Conservation (phyloP, 352 stramenopile genomes). For the Phytopythium mirpurense region DNA sequence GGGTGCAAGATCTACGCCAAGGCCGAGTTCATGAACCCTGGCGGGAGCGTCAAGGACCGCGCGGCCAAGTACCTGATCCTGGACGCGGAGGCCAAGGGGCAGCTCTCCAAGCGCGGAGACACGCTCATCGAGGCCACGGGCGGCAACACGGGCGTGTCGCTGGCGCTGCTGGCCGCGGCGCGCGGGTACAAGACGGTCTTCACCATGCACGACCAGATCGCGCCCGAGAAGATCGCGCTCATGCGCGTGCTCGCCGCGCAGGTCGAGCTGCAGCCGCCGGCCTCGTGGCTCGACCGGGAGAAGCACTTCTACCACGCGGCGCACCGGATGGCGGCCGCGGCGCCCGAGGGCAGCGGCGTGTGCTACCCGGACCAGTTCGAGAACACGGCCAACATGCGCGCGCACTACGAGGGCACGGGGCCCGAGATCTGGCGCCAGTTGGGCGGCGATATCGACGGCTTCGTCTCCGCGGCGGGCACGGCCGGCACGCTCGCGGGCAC, state of each 20-base stretch:
- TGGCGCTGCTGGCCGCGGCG: conserved; percentile 85
- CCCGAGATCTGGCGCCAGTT: conserved; percentile 90
- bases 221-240: conserved; percentile 71
- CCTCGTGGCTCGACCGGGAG: conserved; percentile 55
- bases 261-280: conserved; percentile 56
- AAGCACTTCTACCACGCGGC: conserved; percentile 78
- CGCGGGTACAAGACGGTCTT: conserved; percentile 82
- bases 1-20: conserved; percentile 77
- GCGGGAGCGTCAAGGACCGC: conserved; percentile 93
- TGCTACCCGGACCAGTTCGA: conserved; percentile 72
- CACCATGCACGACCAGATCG: conserved; percentile 68
- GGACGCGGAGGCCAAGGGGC: conserved; percentile 84
- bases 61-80: conserved; percentile 91
- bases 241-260: conserved; percentile 75
- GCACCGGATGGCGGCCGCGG: conserved; percentile 33
- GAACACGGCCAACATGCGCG: conserved; percentile 64
- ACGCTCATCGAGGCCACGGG: conserved; percentile 81
- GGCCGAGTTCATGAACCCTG: conserved; percentile 88
- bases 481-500: conserved; percentile 91
- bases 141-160: conserved; percentile 91
- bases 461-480: conserved; percentile 88
- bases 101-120: conserved; percentile 58
- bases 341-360: conserved; percentile 24
- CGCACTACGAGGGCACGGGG: conserved; percentile 75
- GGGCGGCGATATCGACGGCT: conserved; percentile 86